Evolutionary conservation across 495 filamentous ascomycete species (phyloP).

Genomic region (Penicillium salamii): DNA sequence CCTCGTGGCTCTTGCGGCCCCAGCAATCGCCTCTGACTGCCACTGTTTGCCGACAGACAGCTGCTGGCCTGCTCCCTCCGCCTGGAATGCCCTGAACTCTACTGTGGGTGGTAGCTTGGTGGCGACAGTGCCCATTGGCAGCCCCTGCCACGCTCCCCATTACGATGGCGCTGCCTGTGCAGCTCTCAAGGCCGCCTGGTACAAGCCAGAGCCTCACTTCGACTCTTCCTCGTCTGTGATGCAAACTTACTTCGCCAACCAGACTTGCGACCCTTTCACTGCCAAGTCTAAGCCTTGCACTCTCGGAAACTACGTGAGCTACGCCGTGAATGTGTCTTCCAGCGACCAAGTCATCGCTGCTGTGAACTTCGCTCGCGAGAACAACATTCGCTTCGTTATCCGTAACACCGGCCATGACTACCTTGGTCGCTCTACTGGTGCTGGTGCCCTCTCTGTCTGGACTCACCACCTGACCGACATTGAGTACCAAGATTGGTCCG

Average conservation of each 20-base stretch:
- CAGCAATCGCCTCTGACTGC: slow-evolving; percentile 14
- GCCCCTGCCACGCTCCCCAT: slow-evolving; percentile 41
- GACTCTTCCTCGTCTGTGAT: slow-evolving; percentile 42
- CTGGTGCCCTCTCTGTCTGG: slow-evolving; percentile 55
- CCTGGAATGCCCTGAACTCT: slow-evolving; percentile 39
- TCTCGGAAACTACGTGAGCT: slow-evolving; percentile 58
- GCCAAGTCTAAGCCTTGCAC: slow-evolving; percentile 44
- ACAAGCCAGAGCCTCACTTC: slow-evolving; percentile 20
- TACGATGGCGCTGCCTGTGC: slow-evolving; percentile 32
- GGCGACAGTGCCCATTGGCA: slow-evolving; percentile 39
- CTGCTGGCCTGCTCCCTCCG: slow-evolving; percentile 37
- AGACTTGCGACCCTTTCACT: slow-evolving; percentile 56
- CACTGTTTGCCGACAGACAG: slow-evolving; percentile 30
- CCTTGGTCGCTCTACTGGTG: slow-evolving; percentile 57
- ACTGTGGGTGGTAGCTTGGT: slow-evolving; percentile 40
- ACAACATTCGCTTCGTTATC: slow-evolving; percentile 62
- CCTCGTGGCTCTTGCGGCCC: slow-evolving; percentile 20
- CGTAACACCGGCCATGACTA: slow-evolving; percentile 65
- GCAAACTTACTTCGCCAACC: slow-evolving; percentile 42
- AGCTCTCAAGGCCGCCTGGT: slow-evolving; percentile 21
- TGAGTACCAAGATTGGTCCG: slow-evolving; percentile 37
- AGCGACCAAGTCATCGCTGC: slow-evolving; percentile 31
- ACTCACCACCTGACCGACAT: slow-evolving; percentile 55
- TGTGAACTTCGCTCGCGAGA: slow-evolving; percentile 51
- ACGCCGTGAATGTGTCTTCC: slow-evolving; percentile 45